Percentiles rank a stretch among this genome's conserved stretches.
Conservation (phyloP, 108 stramenopile genomes). For the Nannochloropsis salina region DNA sequence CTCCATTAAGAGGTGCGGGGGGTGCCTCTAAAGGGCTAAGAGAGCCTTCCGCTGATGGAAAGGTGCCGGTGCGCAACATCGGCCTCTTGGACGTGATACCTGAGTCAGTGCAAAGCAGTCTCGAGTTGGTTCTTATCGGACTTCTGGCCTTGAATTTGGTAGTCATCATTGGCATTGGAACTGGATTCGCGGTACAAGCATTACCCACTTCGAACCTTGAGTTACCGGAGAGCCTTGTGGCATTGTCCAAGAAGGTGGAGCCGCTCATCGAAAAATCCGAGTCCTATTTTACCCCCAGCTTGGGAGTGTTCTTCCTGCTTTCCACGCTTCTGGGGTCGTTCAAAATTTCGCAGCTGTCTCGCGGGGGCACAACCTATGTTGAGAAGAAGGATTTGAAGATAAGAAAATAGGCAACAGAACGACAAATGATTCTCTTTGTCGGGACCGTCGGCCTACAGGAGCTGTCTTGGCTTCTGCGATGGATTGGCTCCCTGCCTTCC, state of each 20-base stretch:
- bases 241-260: neutral
- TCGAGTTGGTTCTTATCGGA: neutral
- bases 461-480: too few species aligned
- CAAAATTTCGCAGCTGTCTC: neutral
- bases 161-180: neutral
- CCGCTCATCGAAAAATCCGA: neutral
- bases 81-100: neutral
- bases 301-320: conserved; percentile 2
- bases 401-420: too few species aligned
- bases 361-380: neutral
- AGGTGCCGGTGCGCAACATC: conserved; percentile 12
- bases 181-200: neutral
- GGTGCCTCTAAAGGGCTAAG: neutral
- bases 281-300: neutral
- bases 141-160: neutral
- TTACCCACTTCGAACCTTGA: neutral
- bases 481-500: too few species aligned
- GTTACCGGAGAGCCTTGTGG: neutral
- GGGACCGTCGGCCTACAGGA: too few species aligned
- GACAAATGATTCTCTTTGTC: too few species aligned
- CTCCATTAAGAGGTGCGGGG: neutral
- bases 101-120: conserved; percentile 15
- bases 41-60: neutral
- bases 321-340: neutral
- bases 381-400: neutral